These are phyloP conservation scores for Pleurotus eryngii DNA, from an alignment of 768 basidiomycete genomes.

Conservation along the genomic window DNA sequence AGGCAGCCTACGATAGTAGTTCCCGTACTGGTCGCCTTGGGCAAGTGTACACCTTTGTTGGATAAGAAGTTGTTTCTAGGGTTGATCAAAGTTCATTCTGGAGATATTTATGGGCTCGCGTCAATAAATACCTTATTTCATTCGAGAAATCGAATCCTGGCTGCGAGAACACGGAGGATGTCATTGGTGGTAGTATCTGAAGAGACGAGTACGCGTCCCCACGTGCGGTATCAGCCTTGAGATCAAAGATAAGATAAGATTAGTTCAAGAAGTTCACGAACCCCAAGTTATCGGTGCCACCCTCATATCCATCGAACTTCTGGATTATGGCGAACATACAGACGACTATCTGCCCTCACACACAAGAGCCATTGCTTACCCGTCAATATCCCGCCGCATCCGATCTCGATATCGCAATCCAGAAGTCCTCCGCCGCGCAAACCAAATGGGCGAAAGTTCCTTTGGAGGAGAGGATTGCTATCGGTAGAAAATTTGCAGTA, in stretches of 20 bases:
- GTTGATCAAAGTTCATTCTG: background rate
- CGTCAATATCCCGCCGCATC: constrained; percentile 58
- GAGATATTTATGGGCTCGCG: background rate
- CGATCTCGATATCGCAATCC: constrained; percentile 62
- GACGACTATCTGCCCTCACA: constrained; percentile 84
- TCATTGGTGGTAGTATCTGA: constrained; percentile 36
- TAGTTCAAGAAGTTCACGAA: background rate
- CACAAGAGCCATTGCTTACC: constrained; percentile 63
- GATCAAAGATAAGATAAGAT: background rate
- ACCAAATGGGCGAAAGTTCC: constrained; percentile 72
- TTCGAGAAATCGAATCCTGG: constrained; percentile 82
- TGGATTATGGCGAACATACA: constrained; percentile 44
- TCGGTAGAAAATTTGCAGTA: constrained; percentile 48
- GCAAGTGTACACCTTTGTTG: constrained; percentile 67
- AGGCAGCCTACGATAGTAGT: constrained; percentile 98
- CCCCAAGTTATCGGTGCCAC: too few species aligned
- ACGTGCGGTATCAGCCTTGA: background rate
- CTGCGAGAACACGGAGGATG: constrained; percentile 41
- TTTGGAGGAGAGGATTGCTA: constrained; percentile 66
- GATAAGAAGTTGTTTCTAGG: constrained; percentile 69
- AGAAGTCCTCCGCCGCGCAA: constrained; percentile 62
- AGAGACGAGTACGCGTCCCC: constrained; percentile 3
- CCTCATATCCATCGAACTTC: too few species aligned
- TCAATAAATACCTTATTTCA: constrained; percentile 47
- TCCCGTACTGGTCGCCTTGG: constrained; percentile 88